Percentiles rank a stretch among this genome's conserved stretches.
phyloP scores from a whole-genome alignment of 768 basidiomycete species.

The Filobasidium wieringae region DNA sequence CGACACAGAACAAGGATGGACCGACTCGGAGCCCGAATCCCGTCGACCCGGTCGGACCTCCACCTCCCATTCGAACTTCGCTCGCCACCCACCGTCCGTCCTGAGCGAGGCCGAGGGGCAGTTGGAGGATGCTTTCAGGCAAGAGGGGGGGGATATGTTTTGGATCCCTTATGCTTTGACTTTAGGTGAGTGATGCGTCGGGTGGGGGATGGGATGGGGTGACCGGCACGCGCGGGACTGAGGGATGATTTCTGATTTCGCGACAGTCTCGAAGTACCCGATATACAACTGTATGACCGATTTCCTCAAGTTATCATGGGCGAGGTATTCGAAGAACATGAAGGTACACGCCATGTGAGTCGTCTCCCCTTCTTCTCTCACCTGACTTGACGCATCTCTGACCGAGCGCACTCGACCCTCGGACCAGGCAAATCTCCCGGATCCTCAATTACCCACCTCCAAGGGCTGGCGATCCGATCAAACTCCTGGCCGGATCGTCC shows the following conservation, averaged over 20 bases:
- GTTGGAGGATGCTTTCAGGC: constrained; percentile 16
- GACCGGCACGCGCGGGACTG: neutral
- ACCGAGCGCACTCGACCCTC: too few species aligned
- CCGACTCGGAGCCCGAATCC: neutral
- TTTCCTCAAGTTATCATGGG: constrained; percentile 63
- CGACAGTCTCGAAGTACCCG: constrained; percentile 78
- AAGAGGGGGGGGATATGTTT: constrained; percentile 42
- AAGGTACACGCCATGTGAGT: constrained; percentile 65
- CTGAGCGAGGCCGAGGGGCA: constrained; percentile 9
- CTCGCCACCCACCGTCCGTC: neutral
- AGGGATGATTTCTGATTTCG: neutral
- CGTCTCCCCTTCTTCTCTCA: neutral
- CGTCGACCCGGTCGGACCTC: neutral
- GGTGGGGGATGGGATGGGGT: too few species aligned
- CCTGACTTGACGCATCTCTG: too few species aligned
- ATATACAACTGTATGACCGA: constrained; percentile 93
- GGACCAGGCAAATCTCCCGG: constrained; percentile 25
- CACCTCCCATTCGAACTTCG: neutral
- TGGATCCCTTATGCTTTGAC: constrained; percentile 91
- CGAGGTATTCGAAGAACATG: constrained; percentile 58
- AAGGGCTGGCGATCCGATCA: constrained; percentile 28
- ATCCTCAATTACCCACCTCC: constrained; percentile 33
- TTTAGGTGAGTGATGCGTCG: constrained; percentile 22
- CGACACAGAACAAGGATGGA: constrained; percentile 20
- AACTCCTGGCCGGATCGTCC: constrained; percentile 18